phyloP scores from a whole-genome alignment of 2,329 filamentous ascomycete species.

The Mollisiaceae sp. region DNA sequence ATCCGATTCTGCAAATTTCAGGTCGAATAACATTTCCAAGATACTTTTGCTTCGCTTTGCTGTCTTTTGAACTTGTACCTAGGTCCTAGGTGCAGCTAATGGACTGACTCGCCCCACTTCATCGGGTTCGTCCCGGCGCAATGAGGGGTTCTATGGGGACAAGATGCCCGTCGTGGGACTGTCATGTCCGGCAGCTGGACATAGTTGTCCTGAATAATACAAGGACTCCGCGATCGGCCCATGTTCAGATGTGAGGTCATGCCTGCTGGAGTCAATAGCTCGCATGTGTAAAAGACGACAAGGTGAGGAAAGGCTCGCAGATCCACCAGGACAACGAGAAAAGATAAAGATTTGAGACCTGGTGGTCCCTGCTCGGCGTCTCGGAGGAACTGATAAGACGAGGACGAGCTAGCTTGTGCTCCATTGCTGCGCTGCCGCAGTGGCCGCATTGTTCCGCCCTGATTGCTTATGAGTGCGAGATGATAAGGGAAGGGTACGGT shows the following conservation, averaged over 20 bases:
- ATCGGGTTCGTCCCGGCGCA: constrained; percentile 1
- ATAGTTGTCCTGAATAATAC: not conserved
- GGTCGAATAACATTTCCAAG: not conserved
- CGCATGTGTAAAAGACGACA: constrained; percentile 7
- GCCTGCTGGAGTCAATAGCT: not conserved
- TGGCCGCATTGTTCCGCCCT: not conserved
- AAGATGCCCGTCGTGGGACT: not conserved
- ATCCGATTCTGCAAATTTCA: not conserved
- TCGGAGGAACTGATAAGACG: not conserved
- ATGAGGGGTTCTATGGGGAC: constrained; percentile 1
- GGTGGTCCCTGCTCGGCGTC: not conserved
- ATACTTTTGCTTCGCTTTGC: not conserved
- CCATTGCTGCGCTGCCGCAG: not conserved
- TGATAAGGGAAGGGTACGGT: not conserved
- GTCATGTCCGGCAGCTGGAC: not conserved
- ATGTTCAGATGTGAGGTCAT: too few species aligned
- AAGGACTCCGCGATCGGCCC: constrained; percentile 2
- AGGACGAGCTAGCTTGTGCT: not conserved
- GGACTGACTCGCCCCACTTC: not conserved
- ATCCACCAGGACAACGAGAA: not conserved
- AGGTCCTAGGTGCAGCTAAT: not conserved
- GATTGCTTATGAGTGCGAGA: not conserved
- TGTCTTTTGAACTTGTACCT: not conserved
- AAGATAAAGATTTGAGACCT: constrained; percentile 4
- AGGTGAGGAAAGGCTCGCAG: not conserved